These are phyloP conservation scores for Colletotrichum sp. DNA, from an alignment of 2,329 filamentous ascomycete species.

Conservation along the genomic window DNA sequence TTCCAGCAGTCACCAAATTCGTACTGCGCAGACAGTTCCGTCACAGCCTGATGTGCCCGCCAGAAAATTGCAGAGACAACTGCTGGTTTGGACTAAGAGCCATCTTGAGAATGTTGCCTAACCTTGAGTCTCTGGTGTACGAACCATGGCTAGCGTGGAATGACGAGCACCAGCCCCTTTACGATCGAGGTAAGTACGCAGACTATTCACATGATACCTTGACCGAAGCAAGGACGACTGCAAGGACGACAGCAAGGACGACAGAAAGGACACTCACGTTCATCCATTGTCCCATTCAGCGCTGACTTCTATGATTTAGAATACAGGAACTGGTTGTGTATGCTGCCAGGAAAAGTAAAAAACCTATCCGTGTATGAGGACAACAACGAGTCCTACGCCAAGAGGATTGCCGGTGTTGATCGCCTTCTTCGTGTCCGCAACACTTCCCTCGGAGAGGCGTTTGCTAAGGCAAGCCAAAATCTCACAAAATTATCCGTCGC, in stretches of 20 bases:
- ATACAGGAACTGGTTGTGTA: too few relatives aligned
- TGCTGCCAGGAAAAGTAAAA: background rate
- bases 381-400: background rate
- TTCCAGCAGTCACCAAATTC: background rate
- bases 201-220: background rate
- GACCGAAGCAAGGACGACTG: background rate
- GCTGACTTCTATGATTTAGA: background rate
- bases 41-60: background rate
- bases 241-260: background rate
- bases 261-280: background rate
- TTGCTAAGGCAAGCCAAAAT: background rate
- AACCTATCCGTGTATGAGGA: background rate
- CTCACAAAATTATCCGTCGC: background rate
- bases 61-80: too few relatives aligned
- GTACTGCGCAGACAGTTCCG: background rate
- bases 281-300: background rate
- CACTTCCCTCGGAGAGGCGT: fast-evolving
- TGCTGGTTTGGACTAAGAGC: background rate
- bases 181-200: background rate
- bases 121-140: background rate
- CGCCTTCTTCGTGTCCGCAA: background rate
- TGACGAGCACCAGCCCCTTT: background rate
- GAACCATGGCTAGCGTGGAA: background rate
- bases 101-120: background rate
- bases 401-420: background rate